These are phyloP conservation scores for Paramecium sonneborni DNA, from an alignment of 73 alveolate genomes.

Conservation along the genomic window DNA sequence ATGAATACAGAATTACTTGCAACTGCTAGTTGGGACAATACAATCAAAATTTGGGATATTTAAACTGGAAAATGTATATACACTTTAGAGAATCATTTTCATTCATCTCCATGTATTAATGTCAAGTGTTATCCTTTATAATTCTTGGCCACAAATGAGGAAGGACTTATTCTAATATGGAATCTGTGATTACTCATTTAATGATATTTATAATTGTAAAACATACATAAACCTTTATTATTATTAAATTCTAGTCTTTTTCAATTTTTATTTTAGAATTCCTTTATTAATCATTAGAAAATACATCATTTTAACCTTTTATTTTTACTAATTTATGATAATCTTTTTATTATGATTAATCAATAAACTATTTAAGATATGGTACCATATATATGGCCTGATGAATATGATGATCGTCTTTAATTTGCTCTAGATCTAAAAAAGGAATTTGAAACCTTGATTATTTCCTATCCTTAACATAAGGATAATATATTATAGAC, in stretches of 20 bases:
- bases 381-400: slow-evolving; percentile 5
- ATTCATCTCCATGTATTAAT: slow-evolving; percentile 4
- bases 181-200: not conserved
- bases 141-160: slow-evolving; percentile 1
- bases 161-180: not conserved
- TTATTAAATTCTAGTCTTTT: no score
- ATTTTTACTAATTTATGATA: not conserved
- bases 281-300: no score
- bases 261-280: no score
- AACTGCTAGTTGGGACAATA: slow-evolving; percentile 92
- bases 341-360: not conserved
- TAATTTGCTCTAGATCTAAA: not conserved
- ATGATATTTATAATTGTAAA: not conserved
- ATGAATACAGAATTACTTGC: slow-evolving; percentile 93
- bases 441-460: not conserved
- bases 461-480: not conserved
- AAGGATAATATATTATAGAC: not conserved
- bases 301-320: not conserved
- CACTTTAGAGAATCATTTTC: not conserved
- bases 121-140: not conserved
- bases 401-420: not conserved
- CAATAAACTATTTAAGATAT: slow-evolving; percentile 3
- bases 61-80: not conserved
- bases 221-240: not conserved
- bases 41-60: slow-evolving; percentile 90